Percentiles rank a stretch among this genome's conserved stretches.
Evolutionary conservation across 2,329 filamentous ascomycete genomes (phyloP).

Genomic region (Aspergillus ibericus): DNA sequence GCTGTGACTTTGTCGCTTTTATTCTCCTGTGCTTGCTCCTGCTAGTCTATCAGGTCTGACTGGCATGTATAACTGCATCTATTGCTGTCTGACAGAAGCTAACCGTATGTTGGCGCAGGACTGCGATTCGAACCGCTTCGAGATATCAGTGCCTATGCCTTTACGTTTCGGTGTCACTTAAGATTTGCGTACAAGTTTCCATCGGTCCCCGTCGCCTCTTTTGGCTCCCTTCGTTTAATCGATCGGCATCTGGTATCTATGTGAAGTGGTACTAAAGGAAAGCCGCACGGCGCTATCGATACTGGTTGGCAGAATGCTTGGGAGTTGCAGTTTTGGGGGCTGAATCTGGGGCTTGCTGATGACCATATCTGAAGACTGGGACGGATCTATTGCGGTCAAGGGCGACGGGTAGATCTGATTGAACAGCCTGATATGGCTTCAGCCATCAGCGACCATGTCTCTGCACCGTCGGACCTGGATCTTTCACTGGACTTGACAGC

Average conservation of each 20-base stretch:
- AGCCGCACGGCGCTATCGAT: constrained; percentile 5
- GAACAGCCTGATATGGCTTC: constrained; percentile 17
- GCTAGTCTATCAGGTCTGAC: neutral
- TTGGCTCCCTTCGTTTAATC: neutral
- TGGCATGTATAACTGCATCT: too few species aligned
- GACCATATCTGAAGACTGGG: neutral
- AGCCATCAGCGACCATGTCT: constrained; percentile 19
- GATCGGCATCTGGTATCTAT: neutral
- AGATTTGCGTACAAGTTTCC: neutral
- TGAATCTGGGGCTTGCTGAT: constrained; percentile 11
- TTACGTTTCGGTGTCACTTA: neutral
- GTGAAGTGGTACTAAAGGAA: neutral
- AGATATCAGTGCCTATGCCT: constrained; percentile 3
- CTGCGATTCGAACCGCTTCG: neutral
- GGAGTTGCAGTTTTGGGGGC: constrained; percentile 8
- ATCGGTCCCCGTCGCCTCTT: neutral
- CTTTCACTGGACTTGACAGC: constrained; percentile 17
- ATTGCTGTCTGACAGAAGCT: neutral
- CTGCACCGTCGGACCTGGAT: constrained; percentile 23
- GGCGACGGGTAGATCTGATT: neutral
- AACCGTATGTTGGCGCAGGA: neutral
- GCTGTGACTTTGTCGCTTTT: neutral
- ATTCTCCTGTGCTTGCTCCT: neutral
- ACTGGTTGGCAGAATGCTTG: constrained; percentile 12
- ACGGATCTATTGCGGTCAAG: neutral